These are phyloP conservation scores for Pholiota conissans DNA, from an alignment of 768 basidiomycete species.

Conservation along the genomic window DNA sequence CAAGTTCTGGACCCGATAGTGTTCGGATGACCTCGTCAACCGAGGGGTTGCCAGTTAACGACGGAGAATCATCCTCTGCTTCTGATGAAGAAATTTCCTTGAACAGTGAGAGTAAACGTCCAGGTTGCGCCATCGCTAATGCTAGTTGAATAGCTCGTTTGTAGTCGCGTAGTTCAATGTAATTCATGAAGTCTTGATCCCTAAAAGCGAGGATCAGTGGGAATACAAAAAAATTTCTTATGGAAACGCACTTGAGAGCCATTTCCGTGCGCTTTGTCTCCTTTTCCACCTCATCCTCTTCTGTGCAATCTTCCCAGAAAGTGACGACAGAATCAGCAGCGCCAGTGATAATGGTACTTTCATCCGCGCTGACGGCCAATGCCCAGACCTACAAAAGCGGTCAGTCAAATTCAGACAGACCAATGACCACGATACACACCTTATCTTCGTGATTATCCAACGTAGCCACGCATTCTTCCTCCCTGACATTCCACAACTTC, in stretches of 20 bases:
- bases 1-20: slow-evolving; percentile 72
- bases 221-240: not conserved
- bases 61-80: slow-evolving; percentile 25
- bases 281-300: slow-evolving; percentile 75
- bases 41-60: slow-evolving; percentile 66
- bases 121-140: slow-evolving; percentile 91
- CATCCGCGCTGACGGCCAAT: slow-evolving; percentile 78
- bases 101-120: slow-evolving; percentile 81
- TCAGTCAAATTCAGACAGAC: not conserved
- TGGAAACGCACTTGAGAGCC: slow-evolving; percentile 71
- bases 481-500: slow-evolving; percentile 91
- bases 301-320: slow-evolving; percentile 95
- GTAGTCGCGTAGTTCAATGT: slow-evolving; percentile 85
- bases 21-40: slow-evolving; percentile 84
- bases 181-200: slow-evolving; percentile 95
- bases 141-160: slow-evolving; percentile 89
- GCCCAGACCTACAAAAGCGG: slow-evolving; percentile 85
- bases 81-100: slow-evolving; percentile 46
- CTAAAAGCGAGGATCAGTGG: slow-evolving; percentile 38
- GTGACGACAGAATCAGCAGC: slow-evolving; percentile 96
- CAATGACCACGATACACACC: slow-evolving; percentile 42
- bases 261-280: slow-evolving; percentile 69
- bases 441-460: slow-evolving; percentile 98
- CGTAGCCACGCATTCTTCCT: slow-evolving; percentile 85
- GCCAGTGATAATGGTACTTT: slow-evolving; percentile 84